Evolutionary conservation across 176 grass and related monocot genomes (phyloP).

Genomic region (Oryza coarctata): DNA sequence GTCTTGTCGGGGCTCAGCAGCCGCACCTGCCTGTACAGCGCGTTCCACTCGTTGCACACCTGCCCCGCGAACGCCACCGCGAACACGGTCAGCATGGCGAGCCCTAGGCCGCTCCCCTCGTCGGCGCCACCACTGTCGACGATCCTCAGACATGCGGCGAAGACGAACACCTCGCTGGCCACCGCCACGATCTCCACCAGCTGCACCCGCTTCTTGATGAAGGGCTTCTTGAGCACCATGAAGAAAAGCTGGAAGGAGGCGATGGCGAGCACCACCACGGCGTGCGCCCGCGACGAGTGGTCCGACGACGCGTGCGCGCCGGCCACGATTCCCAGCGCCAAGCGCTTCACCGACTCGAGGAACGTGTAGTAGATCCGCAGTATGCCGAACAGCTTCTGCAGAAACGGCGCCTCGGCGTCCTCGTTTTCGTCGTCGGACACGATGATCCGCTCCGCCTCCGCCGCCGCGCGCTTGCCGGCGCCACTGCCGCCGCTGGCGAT

Average conservation of each 20-base stretch:
- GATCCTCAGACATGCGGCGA: constrained; percentile 61
- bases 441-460: constrained; percentile 51
- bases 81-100: constrained; percentile 68
- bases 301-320: constrained; percentile 60
- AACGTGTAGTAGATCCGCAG: constrained; percentile 69
- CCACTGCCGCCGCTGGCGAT: constrained; percentile 26
- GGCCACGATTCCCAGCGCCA: constrained; percentile 65
- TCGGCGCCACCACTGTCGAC: constrained; percentile 27
- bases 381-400: constrained; percentile 73
- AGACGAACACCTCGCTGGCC: constrained; percentile 63
- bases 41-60: constrained; percentile 73
- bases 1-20: constrained; percentile 48
- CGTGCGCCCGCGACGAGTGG: constrained; percentile 38
- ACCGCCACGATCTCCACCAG: constrained; percentile 75
- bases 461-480: constrained; percentile 21
- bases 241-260: constrained; percentile 75
- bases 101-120: constrained; percentile 41
- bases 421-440: constrained; percentile 79
- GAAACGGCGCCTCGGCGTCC: constrained; percentile 59
- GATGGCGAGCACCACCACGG: constrained; percentile 49
- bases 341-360: constrained; percentile 65
- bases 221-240: constrained; percentile 68
- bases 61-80: constrained; percentile 52
- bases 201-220: constrained; percentile 91
- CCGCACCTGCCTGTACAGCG: constrained; percentile 67